Evolutionary conservation across 2,329 filamentous ascomycete genomes (phyloP).

Genomic region (Xylariaceae sp.): DNA sequence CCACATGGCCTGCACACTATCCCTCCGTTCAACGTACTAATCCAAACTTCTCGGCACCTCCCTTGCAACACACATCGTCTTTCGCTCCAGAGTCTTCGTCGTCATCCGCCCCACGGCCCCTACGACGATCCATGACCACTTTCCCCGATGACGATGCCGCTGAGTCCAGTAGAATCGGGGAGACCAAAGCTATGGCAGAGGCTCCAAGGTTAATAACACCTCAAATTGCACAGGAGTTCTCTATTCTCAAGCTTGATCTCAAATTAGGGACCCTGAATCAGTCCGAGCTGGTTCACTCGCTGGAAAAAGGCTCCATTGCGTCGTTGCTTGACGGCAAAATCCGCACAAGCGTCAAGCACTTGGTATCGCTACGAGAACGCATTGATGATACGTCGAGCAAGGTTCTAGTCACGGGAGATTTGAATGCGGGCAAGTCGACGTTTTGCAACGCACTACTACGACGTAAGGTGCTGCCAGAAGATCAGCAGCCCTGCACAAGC

Average conservation of each 20-base stretch:
- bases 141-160: conserved; percentile 53
- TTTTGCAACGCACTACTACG: conserved; percentile 97
- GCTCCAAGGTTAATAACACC: conserved; percentile 76
- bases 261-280: conserved; percentile 85
- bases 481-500: conserved; percentile 95
- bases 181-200: conserved; percentile 56
- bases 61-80: conserved; percentile 58
- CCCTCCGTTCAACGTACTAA: conserved; percentile 69
- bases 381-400: conserved; percentile 98
- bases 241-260: conserved; percentile 87
- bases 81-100: conserved; percentile 45
- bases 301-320: conserved; percentile 88
- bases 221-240: conserved; percentile 93
- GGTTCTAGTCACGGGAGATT: conserved; percentile 87
- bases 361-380: conserved; percentile 78
- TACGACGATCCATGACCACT: conserved; percentile 68
- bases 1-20: conserved; percentile 90
- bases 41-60: conserved; percentile 38
- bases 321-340: conserved; percentile 91
- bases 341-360: conserved; percentile 84
- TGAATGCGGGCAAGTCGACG: conserved; percentile 97
- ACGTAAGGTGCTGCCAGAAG: conserved; percentile 87
- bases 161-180: conserved; percentile 69
- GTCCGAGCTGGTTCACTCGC: conserved; percentile 83
- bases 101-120: conserved; percentile 40